Conservation (phyloP, 805 yeast genomes). For the Candida dajiaensis region DNA sequence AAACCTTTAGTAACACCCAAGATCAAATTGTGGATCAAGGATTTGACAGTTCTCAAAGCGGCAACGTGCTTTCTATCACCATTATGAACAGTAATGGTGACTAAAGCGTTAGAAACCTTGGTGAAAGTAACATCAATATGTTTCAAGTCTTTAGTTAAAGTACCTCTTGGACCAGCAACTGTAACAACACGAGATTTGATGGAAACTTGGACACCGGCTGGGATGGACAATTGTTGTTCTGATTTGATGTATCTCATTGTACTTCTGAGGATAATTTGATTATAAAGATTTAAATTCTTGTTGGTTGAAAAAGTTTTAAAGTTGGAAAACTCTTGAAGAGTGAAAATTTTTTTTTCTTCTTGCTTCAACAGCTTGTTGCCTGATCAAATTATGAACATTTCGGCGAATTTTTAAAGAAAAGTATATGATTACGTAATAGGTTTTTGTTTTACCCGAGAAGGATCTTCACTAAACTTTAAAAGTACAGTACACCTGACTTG, state of each 20-base stretch:
- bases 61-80: slow-evolving; percentile 99
- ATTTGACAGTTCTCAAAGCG: slow-evolving; percentile 96
- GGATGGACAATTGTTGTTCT: slow-evolving; percentile 75
- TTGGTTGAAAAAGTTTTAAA: no score
- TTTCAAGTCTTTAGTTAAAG: slow-evolving; percentile 79
- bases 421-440: no score
- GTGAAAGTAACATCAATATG: slow-evolving; percentile 93
- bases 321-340: no score
- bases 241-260: slow-evolving; percentile 86
- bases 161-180: slow-evolving; percentile 98
- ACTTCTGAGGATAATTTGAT: not conserved
- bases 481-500: no score
- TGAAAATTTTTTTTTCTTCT: no score
- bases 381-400: no score
- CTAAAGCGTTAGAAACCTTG: slow-evolving; percentile 62
- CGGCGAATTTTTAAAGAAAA: no score
- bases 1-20: slow-evolving; percentile 99
- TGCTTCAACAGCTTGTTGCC: no score
- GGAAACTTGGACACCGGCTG: slow-evolving; percentile 87
- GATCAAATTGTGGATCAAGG: slow-evolving; percentile 88
- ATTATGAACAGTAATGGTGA: slow-evolving; percentile 91
- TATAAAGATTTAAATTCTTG: not conserved
- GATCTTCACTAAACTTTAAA: no score
- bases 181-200: slow-evolving; percentile 88
- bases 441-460: no score